These are phyloP conservation scores for Bombardia bombarda DNA, from an alignment of 495 filamentous ascomycete species.

Conservation along the genomic window DNA sequence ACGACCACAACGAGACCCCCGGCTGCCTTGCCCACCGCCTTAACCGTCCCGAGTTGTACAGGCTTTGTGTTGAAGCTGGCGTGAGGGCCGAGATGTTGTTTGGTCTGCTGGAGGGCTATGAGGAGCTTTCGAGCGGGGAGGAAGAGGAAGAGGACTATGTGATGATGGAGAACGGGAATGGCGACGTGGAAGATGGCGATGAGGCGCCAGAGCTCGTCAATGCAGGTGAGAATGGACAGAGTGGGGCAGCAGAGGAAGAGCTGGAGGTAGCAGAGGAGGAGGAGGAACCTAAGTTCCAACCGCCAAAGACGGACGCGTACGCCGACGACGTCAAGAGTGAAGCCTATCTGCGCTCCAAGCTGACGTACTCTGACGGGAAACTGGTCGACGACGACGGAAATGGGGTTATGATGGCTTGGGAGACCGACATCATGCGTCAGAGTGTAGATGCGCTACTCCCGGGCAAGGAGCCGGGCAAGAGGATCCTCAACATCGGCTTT, in stretches of 20 bases:
- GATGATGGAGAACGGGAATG: slow-evolving; percentile 25
- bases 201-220: slow-evolving; percentile 24
- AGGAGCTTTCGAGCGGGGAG: slow-evolving; percentile 55
- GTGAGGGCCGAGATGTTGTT: slow-evolving; percentile 85
- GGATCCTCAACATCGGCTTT: slow-evolving; percentile 86
- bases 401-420: slow-evolving; percentile 97
- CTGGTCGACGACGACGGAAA: slow-evolving; percentile 76
- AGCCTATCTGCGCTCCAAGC: slow-evolving; percentile 66
- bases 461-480: slow-evolving; percentile 41
- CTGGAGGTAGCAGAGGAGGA: slow-evolving; percentile 12
- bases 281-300: slow-evolving; percentile 22
- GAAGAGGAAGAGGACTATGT: slow-evolving; percentile 52
- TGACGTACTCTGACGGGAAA: slow-evolving; percentile 65
- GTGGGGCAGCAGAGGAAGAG: slow-evolving; percentile 2
- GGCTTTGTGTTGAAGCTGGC: slow-evolving; percentile 81
- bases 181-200: slow-evolving; percentile 28
- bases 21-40: slow-evolving; percentile 76
- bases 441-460: slow-evolving; percentile 49
- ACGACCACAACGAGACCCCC: slow-evolving; percentile 77
- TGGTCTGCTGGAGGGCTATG: slow-evolving; percentile 67
- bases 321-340: slow-evolving; percentile 49
- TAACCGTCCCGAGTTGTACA: slow-evolving; percentile 66
- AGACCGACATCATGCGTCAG: slow-evolving; percentile 78
- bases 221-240: slow-evolving; percentile 10
- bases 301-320: slow-evolving; percentile 21